phyloP scores from a whole-genome alignment of 352 stramenopile genomes.

The Phytopythium montanum region DNA sequence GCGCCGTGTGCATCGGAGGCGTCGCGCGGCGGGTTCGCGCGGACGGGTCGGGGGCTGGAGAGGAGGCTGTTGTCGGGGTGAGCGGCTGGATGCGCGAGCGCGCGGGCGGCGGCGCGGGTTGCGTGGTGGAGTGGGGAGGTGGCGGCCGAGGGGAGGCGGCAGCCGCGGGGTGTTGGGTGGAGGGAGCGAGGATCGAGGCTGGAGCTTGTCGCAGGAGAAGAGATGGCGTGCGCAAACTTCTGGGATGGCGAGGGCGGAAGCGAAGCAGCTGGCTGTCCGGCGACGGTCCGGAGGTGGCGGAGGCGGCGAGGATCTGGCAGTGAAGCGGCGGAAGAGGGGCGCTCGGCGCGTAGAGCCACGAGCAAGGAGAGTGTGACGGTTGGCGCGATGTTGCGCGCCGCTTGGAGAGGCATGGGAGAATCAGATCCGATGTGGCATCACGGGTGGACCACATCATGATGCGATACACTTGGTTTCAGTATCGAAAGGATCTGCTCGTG shows the following conservation, averaged over 20 bases:
- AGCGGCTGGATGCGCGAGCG: constrained; percentile 5
- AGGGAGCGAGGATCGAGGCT: no score
- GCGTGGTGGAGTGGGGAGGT: neutral
- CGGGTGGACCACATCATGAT: no score
- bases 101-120: neutral
- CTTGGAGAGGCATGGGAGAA: no score
- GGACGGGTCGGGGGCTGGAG: neutral
- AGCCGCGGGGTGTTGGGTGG: no score
- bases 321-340: neutral
- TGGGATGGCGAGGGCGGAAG: no score
- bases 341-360: no score
- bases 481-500: no score
- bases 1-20: constrained; percentile 50
- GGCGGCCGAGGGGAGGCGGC: neutral
- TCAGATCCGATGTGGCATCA: no score
- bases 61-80: neutral
- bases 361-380: neutral
- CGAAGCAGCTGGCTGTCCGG: neutral
- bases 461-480: no score
- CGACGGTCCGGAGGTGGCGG: neutral
- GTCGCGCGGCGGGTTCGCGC: neutral
- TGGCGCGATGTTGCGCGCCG: neutral
- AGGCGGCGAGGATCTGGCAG: neutral
- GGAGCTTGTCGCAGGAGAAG: neutral
- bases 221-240: no score